Percentiles rank a stretch among this genome's conserved stretches.
These are phyloP conservation scores for Diplodia scrobiculata DNA, from an alignment of 2,329 filamentous ascomycete genomes.

Conservation along the genomic window DNA sequence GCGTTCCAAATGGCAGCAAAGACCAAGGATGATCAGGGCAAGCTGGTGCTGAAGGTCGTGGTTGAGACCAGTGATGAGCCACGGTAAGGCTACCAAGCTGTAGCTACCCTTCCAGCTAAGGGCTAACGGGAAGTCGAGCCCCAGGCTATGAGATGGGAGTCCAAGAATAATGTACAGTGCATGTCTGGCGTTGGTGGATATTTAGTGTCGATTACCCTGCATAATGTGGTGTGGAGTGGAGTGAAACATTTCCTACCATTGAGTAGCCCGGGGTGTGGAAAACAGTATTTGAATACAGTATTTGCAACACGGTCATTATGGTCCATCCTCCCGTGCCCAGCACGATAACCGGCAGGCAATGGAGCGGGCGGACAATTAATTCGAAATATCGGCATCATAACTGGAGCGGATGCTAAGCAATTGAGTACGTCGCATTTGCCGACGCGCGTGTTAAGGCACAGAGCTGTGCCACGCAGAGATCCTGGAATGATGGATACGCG, in stretches of 20 bases:
- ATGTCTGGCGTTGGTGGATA: slow-evolving; percentile 15
- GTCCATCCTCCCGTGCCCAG: background rate
- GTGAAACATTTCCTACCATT: background rate
- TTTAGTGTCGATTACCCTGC: background rate
- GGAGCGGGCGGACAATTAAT: background rate
- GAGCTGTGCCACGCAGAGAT: background rate
- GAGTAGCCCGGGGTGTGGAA: background rate
- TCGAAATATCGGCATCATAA: background rate
- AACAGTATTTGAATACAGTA: background rate
- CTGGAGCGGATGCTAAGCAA: background rate
- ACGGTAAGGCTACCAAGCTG: slow-evolving; percentile 8
- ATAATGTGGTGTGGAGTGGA: background rate
- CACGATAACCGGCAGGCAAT: background rate
- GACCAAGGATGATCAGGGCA: slow-evolving; percentile 67
- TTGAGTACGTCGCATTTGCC: background rate
- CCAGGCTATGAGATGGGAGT: slow-evolving; percentile 10
- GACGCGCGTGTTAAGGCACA: background rate
- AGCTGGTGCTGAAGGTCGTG: slow-evolving; percentile 72
- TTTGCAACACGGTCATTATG: slow-evolving; percentile 17
- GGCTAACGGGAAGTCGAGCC: slow-evolving; percentile 12
- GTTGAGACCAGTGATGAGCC: slow-evolving; percentile 46
- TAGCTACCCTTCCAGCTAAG: background rate
- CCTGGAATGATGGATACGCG: background rate
- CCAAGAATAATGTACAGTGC: background rate
- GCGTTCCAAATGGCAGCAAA: slow-evolving; percentile 72